Conservation (phyloP, 1,284 basidiomycete species). For the Ustilago nuda region DNA sequence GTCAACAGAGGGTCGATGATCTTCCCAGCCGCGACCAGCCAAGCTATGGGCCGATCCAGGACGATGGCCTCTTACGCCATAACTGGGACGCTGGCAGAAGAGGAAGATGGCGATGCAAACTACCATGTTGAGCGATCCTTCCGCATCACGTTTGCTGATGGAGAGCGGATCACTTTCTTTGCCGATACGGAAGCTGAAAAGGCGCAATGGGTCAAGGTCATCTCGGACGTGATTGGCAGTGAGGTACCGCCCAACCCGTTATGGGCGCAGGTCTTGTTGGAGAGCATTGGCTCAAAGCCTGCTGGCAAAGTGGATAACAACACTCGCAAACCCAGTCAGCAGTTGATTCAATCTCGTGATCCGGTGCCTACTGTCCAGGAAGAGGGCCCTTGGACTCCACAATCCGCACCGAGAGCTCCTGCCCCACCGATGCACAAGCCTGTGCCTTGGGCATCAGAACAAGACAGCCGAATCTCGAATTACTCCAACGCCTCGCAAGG, state of each 20-base stretch:
- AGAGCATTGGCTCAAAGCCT: conserved; percentile 15
- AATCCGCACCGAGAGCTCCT: background rate
- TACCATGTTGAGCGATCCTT: conserved; percentile 83
- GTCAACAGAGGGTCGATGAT: conserved; percentile 34
- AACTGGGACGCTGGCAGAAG: conserved; percentile 35
- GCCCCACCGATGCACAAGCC: background rate
- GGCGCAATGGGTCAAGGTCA: conserved; percentile 78
- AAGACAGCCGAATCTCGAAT: conserved; percentile 24
- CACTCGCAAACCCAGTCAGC: conserved; percentile 31
- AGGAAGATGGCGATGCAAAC: conserved; percentile 76
- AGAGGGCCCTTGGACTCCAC: conserved; percentile 29
- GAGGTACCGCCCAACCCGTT: conserved; percentile 57
- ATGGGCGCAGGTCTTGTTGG: conserved; percentile 58
- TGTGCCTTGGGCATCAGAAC: conserved; percentile 12
- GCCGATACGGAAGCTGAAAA: conserved; percentile 92
- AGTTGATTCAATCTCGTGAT: conserved; percentile 27
- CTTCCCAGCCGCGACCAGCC: conserved; percentile 33
- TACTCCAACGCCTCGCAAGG: conserved; percentile 13
- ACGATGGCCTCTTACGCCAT: conserved; percentile 41
- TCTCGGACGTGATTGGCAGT: conserved; percentile 53
- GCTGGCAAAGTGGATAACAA: background rate
- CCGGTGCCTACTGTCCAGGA: conserved; percentile 34
- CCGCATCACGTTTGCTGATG: conserved; percentile 82
- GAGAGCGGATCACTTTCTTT: conserved; percentile 87
- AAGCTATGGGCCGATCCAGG: conserved; percentile 31